Base-by-base conservation (phyloP, 139 green algal species). In the Tetraselmis striata region DNA sequence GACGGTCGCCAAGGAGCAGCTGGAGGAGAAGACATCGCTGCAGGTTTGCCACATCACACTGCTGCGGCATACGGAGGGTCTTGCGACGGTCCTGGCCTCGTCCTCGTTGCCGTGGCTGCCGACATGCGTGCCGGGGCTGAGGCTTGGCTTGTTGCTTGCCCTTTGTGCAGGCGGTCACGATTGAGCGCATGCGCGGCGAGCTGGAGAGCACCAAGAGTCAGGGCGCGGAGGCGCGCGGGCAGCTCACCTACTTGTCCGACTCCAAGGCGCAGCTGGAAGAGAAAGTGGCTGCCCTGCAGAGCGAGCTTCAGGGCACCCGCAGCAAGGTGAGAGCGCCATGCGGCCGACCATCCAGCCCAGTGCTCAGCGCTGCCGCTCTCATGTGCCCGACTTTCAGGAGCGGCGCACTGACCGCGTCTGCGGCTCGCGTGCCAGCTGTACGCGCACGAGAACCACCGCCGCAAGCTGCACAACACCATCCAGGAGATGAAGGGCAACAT, bases 401-500 rank as follows among this genome's bases (percentile, higher is more conserved):
- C n/a, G n/a, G n/a, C n/a, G n/a, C n/a, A n/a, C n/a, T n/a, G n/a
- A n/a, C n/a, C n/a, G n/a, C n/a, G n/a, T n/a, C n/a, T n/a, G n/a
- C n/a, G n/a, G n/a, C n/a, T n/a, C n/a, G n/a, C 5, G 28, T 76
- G 45, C 1, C 78, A 77, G n/a, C 30, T 88, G 0, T 31, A 59
- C 31, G 90, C 96, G 85, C 84, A 88, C 22, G 91, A 98, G 85
- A 82, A 87, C 1, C 84, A 92, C 23, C 90, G 94, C 31, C 88
- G 93, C 76, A 92, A 90, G 84, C 88, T 98, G 79, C 95, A 98
- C 88, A 98, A 98, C 87, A 93, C 91, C 77, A 95, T 98, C 75
- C 92, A 95, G 92, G 93, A 97, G 87, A 88, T 98, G 31, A 96
- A 96, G 78, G 95, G 95, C 81, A 98, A 98, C 88, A 97, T 98